Evolutionary conservation across 768 basidiomycete species (phyloP), one percentile per base, ranked within the genome.

Genomic region (Tricholoma flavovirens): DNA sequence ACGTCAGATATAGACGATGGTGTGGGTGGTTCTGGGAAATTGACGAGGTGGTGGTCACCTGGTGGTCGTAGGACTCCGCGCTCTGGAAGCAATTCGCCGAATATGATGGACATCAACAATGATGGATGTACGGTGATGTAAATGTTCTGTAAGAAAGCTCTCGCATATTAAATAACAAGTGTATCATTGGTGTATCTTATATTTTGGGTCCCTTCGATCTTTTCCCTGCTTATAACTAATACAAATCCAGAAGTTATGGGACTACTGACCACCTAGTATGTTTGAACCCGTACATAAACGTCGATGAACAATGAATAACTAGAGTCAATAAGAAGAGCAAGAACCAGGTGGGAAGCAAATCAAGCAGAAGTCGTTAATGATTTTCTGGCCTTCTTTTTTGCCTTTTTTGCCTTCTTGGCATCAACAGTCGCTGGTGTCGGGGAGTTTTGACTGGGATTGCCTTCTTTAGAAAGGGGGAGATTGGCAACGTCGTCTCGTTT

Each of bases 71-170:
- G 74, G 54, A 57, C 60, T 12, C 58, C 64, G 9, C 61, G 63
- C 5, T 71, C 78, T 32, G 83, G 80, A n/a, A 71, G 71, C 46
- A 77, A 66, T 56, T 80, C 85, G 26, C 70, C 73, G 26, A 68
- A 75, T 30, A 67, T 79, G 49, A 73, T 70, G 51, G 77, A 78
- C 57, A 52, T 75, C 60, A 78, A 77, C 58, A 77, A 80, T 36
- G 86, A 86, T 38, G 81, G 83, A 33, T 90, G 88, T 75, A 78
- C 77, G 52, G 71, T 87, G 64, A 89, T 87, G 86, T 89, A 77
- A 76, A 29, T n/a, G n/a, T 29, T 33, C 35, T 60, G 61, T 65
- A 60, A 30, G 29, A 30, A 8, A 30, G 8, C 29, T 49, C 12
- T 24, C 7, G 43, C 43, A 45, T 24, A 45, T n/a, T n/a, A n/a